A percentile compares a stretch with the other conserved stretches of the same genome.
Conservation (phyloP, 2,329 filamentous ascomycete genomes). For the Cercospora citrullina region DNA sequence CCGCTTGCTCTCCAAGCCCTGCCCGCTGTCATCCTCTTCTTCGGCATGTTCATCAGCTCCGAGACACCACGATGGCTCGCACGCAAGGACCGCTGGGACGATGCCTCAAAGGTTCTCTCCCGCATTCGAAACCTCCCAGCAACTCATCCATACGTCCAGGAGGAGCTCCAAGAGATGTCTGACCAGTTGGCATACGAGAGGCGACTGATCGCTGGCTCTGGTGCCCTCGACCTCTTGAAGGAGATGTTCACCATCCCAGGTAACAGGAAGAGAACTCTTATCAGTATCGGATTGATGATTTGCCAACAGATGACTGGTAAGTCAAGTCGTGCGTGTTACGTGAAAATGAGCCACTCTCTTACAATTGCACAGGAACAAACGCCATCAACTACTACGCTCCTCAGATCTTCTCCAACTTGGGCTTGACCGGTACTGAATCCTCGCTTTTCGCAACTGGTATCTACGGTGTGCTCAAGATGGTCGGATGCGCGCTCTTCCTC, state of each 20-base stretch:
- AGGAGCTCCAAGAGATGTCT: slow-evolving; percentile 65
- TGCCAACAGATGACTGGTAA: slow-evolving; percentile 73
- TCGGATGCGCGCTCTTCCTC: slow-evolving; percentile 63
- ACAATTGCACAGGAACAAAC: slow-evolving; percentile 38
- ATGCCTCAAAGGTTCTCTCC: slow-evolving; percentile 58
- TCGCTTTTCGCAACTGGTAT: slow-evolving; percentile 72
- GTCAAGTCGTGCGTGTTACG: slow-evolving; percentile 43
- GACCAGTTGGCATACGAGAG: slow-evolving; percentile 68
- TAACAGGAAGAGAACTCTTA: slow-evolving; percentile 62
- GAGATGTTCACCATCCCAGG: slow-evolving; percentile 68
- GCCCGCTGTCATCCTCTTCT: slow-evolving; percentile 61
- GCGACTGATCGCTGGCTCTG: slow-evolving; percentile 64
- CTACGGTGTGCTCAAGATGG: slow-evolving; percentile 71
- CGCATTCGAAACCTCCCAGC: slow-evolving; percentile 57
- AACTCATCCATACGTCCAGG: slow-evolving; percentile 57
- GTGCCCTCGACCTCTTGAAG: slow-evolving; percentile 63
- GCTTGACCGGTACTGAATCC: slow-evolving; percentile 57
- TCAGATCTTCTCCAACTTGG: slow-evolving; percentile 66
- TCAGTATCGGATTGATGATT: slow-evolving; percentile 64
- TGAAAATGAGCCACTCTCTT: not conserved
- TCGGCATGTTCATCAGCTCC: slow-evolving; percentile 61
- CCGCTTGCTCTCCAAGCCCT: slow-evolving; percentile 66
- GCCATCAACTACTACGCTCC: slow-evolving; percentile 65
- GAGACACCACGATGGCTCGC: slow-evolving; percentile 51
- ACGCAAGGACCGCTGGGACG: slow-evolving; percentile 67